A percentile compares a stretch with the other conserved stretches of the same genome.
Evolutionary conservation across 768 basidiomycete species (phyloP).

Genomic region (Lactarius quietus): DNA sequence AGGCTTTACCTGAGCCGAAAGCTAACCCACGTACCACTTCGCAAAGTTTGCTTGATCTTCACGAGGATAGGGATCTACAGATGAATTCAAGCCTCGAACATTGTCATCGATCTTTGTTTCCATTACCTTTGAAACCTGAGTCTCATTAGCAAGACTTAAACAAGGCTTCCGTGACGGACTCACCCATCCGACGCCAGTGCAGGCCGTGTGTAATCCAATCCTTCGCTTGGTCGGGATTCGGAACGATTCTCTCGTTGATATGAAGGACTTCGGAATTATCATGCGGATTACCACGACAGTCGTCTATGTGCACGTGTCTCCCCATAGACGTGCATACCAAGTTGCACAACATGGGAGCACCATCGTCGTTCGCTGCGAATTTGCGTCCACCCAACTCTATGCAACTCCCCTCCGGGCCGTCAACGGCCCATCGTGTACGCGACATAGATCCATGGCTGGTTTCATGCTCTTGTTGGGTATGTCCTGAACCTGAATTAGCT

Average conservation of each 20-base stretch:
- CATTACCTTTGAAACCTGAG: no score
- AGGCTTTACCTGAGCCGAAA: no score
- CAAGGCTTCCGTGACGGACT: no score
- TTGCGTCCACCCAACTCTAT: slow-evolving; percentile 54
- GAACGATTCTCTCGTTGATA: no score
- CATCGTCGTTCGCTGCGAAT: slow-evolving; percentile 51
- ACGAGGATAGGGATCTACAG: slow-evolving; percentile 44
- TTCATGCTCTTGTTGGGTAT: slow-evolving; percentile 58
- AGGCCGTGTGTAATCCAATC: no score
- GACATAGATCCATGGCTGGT: slow-evolving; percentile 65
- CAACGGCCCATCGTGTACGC: slow-evolving; percentile 51
- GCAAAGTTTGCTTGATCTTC: slow-evolving; percentile 33
- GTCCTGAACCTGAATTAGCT: slow-evolving; percentile 38
- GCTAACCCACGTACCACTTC: no score
- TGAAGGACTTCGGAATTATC: slow-evolving; percentile 21
- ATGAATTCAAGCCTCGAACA: no score
- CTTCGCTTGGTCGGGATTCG: no score
- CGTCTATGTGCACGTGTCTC: slow-evolving; percentile 54
- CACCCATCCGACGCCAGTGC: slow-evolving; percentile 54
- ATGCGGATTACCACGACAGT: slow-evolving; percentile 38
- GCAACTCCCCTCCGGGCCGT: slow-evolving; percentile 47
- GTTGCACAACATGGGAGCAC: slow-evolving; percentile 62
- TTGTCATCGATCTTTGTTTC: no score
- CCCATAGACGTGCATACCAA: slow-evolving; percentile 57
- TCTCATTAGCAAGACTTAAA: no score